Conservation (phyloP, 1,284 basidiomycete genomes). For the Mycena sp. region DNA sequence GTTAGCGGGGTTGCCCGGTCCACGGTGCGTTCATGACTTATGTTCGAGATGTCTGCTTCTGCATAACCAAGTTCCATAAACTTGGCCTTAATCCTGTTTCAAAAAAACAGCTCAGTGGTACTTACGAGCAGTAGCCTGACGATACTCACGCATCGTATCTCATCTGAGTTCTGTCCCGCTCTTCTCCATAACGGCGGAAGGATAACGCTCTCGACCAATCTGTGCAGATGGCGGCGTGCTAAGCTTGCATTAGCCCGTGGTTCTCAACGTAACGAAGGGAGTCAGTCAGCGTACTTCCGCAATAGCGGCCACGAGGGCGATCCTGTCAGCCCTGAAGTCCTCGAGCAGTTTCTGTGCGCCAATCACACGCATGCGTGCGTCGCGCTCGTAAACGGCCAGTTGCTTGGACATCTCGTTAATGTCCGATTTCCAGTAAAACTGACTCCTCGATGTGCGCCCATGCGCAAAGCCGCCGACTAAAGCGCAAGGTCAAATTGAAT, state of each 20-base stretch:
- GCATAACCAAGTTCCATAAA: constrained; percentile 13
- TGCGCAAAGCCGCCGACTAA: constrained; percentile 44
- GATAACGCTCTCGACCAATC: neutral
- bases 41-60: neutral
- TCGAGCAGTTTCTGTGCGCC: constrained; percentile 40
- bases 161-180: neutral
- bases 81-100: constrained; percentile 15
- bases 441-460: constrained; percentile 36
- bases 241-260: neutral
- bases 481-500: neutral
- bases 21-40: neutral
- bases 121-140: neutral
- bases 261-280: neutral
- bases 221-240: constrained; percentile 1
- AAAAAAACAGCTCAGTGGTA: neutral
- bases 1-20: constrained; percentile 20
- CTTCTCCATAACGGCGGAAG: neutral
- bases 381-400: constrained; percentile 33
- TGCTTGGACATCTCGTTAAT: constrained; percentile 36
- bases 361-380: constrained; percentile 33
- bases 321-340: constrained; percentile 37
- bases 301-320: constrained; percentile 31
- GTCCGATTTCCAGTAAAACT: constrained; percentile 47
- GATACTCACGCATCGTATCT: constrained; percentile 9
- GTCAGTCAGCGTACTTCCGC: constrained; percentile 25